Evolutionary conservation across 495 filamentous ascomycete genomes (phyloP).

Genomic region (Trichocladium uniseriatum): DNA sequence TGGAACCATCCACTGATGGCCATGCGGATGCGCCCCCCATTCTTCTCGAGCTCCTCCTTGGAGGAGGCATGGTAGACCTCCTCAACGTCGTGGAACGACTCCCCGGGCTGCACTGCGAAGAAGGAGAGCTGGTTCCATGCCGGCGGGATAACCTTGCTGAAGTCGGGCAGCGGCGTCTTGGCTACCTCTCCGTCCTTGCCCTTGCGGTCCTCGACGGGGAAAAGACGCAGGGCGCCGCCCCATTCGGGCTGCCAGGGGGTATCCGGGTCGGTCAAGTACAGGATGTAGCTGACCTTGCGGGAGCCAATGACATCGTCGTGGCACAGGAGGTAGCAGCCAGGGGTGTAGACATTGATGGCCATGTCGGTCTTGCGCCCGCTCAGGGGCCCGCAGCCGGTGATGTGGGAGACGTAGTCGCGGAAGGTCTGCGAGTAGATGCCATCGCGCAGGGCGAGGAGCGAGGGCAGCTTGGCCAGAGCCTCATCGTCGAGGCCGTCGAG

Average conservation of each 20-base stretch:
- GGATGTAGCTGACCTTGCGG: slow-evolving; percentile 86
- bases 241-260: slow-evolving; percentile 83
- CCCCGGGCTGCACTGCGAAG: slow-evolving; percentile 93
- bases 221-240: slow-evolving; percentile 88
- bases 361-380: slow-evolving; percentile 96
- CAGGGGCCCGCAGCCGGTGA: slow-evolving; percentile 76
- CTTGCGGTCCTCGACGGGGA: slow-evolving; percentile 57
- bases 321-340: slow-evolving; percentile 88
- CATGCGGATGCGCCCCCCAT: slow-evolving; percentile 75
- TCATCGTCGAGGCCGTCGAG: slow-evolving; percentile 83
- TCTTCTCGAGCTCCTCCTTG: slow-evolving; percentile 45
- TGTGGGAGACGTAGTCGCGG: slow-evolving; percentile 73
- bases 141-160: slow-evolving; percentile 70
- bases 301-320: slow-evolving; percentile 98
- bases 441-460: slow-evolving; percentile 77
- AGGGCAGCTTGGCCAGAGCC: slow-evolving; percentile 72
- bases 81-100: slow-evolving; percentile 98
- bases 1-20: slow-evolving; percentile 99
- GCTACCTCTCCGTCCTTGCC: slow-evolving; percentile 59
- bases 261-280: slow-evolving; percentile 92
- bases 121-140: slow-evolving; percentile 97
- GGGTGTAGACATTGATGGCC: slow-evolving; percentile 98
- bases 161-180: slow-evolving; percentile 68
- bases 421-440: slow-evolving; percentile 86
- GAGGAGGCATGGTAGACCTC: slow-evolving; percentile 72